Percentiles rank a stretch among this genome's conserved stretches.
Conservation (phyloP, 2,329 filamentous ascomycete genomes). For the Setomelanomma holmii region DNA sequence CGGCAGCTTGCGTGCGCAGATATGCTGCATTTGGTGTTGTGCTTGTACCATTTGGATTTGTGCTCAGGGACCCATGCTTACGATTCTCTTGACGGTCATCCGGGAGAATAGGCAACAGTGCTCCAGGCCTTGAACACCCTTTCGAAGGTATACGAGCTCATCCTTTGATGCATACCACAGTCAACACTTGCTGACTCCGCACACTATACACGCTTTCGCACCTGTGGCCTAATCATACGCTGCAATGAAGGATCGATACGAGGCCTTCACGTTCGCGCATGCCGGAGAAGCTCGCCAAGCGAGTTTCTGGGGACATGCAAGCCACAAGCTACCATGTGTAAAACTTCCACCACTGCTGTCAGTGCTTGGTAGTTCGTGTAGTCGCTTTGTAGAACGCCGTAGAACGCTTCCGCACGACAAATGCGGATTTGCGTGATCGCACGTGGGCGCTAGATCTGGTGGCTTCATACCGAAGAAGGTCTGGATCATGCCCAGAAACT, state of each 20-base stretch:
- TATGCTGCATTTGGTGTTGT: not conserved
- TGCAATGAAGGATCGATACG: not conserved
- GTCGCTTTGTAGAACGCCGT: not conserved
- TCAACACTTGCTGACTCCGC: not conserved
- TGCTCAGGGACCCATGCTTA: not conserved
- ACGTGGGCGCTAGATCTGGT: not conserved
- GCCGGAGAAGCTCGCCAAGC: conserved; percentile 1
- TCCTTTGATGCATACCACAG: too few relatives aligned
- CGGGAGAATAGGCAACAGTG: too few relatives aligned
- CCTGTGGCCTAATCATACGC: not conserved
- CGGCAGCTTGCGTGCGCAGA: not conserved
- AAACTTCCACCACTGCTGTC: conserved; percentile 6
- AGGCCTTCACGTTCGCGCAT: not conserved
- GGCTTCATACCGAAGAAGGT: not conserved
- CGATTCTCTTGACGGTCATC: not conserved
- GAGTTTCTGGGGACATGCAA: conserved; percentile 1
- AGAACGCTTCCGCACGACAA: not conserved
- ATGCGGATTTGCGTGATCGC: not conserved
- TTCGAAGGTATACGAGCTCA: too few relatives aligned
- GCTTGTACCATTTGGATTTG: not conserved
- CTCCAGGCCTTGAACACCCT: not conserved
- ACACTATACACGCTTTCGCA: not conserved
- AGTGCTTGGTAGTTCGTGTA: not conserved
- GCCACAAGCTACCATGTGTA: conserved; percentile 3
- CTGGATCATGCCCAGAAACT: not conserved